Evolutionary conservation across 768 basidiomycete genomes (phyloP).

Genomic region (Coprinopsis strossmayeri): DNA sequence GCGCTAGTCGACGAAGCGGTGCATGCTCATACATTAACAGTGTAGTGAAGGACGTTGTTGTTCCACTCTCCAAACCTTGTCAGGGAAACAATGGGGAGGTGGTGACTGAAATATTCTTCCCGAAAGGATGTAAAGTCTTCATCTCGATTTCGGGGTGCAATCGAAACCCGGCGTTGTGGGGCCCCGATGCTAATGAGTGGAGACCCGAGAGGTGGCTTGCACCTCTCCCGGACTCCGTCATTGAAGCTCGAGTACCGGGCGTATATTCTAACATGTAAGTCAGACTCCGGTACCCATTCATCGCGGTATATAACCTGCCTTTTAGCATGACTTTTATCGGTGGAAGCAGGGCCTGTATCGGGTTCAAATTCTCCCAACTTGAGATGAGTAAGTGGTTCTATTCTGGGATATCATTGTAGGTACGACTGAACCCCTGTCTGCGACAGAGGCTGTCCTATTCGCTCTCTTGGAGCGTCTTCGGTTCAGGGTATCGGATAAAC

Average conservation of each 20-base stretch:
- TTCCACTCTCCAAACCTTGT: constrained; percentile 36
- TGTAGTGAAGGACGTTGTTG: constrained; percentile 30
- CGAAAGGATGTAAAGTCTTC: constrained; percentile 30
- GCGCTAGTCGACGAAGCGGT: neutral
- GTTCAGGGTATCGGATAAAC: no score
- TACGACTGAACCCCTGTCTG: no score
- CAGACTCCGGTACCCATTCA: constrained; percentile 23
- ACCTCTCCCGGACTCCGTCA: constrained; percentile 7
- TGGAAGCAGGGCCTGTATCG: constrained; percentile 29
- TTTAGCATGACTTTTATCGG: constrained; percentile 38
- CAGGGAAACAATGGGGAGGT: constrained; percentile 28
- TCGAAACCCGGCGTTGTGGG: constrained; percentile 22
- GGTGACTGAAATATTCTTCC: constrained; percentile 29
- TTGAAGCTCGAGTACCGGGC: constrained; percentile 9
- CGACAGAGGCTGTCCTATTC: no score
- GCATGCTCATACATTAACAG: neutral
- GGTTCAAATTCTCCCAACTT: constrained; percentile 49
- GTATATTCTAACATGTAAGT: constrained; percentile 13
- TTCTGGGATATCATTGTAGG: no score
- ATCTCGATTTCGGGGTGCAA: constrained; percentile 34
- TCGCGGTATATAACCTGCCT: constrained; percentile 21
- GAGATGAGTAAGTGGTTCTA: constrained; percentile 39
- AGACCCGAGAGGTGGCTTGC: constrained; percentile 14
- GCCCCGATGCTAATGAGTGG: constrained; percentile 8
- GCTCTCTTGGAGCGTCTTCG: no score